Conservation (phyloP, 73 alveolate species). For the Paraurostyla sp. region DNA sequence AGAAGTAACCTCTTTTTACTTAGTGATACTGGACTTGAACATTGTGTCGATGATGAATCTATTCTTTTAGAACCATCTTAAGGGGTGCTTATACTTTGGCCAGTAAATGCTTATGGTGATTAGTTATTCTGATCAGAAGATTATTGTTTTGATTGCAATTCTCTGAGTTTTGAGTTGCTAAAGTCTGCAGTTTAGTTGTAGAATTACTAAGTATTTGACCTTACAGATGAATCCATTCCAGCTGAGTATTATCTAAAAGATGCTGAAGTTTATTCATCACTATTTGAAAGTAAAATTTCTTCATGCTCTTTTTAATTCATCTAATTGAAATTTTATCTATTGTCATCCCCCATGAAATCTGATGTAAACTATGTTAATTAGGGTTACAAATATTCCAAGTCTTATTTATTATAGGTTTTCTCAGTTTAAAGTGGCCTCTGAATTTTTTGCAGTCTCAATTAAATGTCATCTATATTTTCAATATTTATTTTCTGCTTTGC, state of each 20-base stretch:
- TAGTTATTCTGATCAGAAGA: neutral
- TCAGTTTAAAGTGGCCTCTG: neutral
- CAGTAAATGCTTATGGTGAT: neutral
- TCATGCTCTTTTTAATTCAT: too few species aligned
- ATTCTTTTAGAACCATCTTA: neutral
- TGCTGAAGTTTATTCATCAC: too few species aligned
- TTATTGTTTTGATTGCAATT: neutral
- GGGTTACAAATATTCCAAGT: too few species aligned
- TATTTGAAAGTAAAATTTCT: too few species aligned
- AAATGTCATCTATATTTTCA: neutral
- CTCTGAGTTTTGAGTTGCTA: neutral
- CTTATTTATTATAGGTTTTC: too few species aligned
- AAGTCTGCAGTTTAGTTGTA: constrained; percentile 8
- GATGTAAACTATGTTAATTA: too few species aligned
- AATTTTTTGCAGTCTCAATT: neutral
- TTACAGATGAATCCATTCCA: neutral
- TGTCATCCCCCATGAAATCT: too few species aligned
- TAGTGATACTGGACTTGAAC: constrained; percentile 2
- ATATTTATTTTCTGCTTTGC: too few species aligned
- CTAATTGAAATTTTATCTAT: too few species aligned
- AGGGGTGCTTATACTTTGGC: neutral
- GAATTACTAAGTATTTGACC: neutral
- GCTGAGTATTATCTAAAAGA: neutral
- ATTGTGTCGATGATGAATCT: neutral
- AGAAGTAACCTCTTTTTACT: neutral